Evolutionary conservation across 164 flowering plant genomes (phyloP).

Genomic region (Nelumbo lutea): DNA sequence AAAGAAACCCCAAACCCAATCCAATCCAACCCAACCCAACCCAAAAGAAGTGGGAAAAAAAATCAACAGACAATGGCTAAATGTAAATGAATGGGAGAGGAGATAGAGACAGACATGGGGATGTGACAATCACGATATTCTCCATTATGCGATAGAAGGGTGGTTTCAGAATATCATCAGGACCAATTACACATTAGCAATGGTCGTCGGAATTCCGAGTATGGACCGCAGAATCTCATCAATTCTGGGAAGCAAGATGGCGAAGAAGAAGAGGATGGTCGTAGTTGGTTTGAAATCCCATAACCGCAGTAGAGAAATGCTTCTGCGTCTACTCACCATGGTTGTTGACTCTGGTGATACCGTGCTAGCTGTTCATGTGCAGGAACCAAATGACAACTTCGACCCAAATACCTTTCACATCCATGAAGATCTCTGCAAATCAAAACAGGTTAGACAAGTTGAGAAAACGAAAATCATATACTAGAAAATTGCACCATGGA

Average conservation of each 20-base stretch:
- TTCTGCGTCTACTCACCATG: conserved; percentile 25
- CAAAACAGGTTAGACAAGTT: conserved; percentile 32
- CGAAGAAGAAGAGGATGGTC: conserved; percentile 24
- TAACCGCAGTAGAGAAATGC: conserved; percentile 30
- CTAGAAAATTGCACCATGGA: neutral
- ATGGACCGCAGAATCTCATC: conserved; percentile 1
- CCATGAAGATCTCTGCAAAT: conserved; percentile 49
- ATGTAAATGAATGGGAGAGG: too few species aligned
- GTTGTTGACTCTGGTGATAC: conserved; percentile 22
- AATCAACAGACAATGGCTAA: too few species aligned
- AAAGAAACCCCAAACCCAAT: too few species aligned
- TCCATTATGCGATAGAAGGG: neutral
- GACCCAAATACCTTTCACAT: conserved; percentile 44
- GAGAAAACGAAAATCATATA: neutral
- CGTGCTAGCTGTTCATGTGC: conserved; percentile 42
- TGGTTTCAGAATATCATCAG: neutral
- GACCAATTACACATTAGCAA: neutral
- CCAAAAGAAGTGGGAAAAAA: too few species aligned
- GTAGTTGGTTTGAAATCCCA: conserved; percentile 37
- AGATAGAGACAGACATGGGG: too few species aligned
- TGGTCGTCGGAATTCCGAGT: conserved; percentile 1
- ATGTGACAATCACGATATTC: neutral
- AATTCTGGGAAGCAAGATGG: conserved; percentile 13
- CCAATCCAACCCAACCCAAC: too few species aligned
- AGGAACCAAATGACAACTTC: conserved; percentile 24